These are phyloP conservation scores for Pterocarpus macrocarpus DNA, from an alignment of 306 rosid species.

Conservation along the genomic window DNA sequence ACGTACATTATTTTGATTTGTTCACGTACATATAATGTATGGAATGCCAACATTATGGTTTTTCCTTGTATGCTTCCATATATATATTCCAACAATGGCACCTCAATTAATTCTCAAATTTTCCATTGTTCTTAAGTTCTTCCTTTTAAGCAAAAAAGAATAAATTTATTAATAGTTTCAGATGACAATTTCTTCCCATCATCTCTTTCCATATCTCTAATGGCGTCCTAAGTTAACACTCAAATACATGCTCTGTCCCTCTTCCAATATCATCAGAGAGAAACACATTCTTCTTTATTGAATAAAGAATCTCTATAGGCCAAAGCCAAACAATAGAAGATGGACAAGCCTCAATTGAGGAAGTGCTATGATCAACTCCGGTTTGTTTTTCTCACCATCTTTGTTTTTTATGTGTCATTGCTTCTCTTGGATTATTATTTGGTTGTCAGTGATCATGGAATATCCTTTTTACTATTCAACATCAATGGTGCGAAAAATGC, in stretches of 20 bases:
- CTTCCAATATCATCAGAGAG: not conserved
- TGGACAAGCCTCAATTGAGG: slow-evolving; percentile 31
- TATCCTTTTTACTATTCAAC: slow-evolving; percentile 40
- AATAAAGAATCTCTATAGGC: not conserved
- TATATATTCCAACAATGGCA: slow-evolving; percentile 18
- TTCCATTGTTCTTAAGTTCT: not conserved
- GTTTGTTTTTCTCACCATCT: slow-evolving; percentile 53
- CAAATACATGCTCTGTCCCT: not conserved
- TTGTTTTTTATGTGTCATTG: slow-evolving; percentile 40
- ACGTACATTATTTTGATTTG: slow-evolving; percentile 8
- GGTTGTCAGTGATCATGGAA: slow-evolving; percentile 22
- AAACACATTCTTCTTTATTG: not conserved
- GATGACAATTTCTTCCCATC: not conserved
- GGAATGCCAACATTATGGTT: not conserved
- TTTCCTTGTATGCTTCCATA: not conserved
- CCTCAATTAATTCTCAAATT: not conserved
- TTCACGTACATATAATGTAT: not conserved
- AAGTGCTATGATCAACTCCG: slow-evolving; percentile 50
- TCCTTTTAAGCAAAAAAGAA: not conserved
- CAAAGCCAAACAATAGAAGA: slow-evolving; percentile 25
- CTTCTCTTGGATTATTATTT: slow-evolving; percentile 51
- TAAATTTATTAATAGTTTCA: not conserved
- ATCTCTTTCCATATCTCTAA: slow-evolving; percentile 13
- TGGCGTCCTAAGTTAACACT: not conserved
- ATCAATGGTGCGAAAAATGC: slow-evolving; percentile 26